These are phyloP conservation scores for Candida krabiensis DNA, from an alignment of 805 yeast genomes.

Conservation along the genomic window DNA sequence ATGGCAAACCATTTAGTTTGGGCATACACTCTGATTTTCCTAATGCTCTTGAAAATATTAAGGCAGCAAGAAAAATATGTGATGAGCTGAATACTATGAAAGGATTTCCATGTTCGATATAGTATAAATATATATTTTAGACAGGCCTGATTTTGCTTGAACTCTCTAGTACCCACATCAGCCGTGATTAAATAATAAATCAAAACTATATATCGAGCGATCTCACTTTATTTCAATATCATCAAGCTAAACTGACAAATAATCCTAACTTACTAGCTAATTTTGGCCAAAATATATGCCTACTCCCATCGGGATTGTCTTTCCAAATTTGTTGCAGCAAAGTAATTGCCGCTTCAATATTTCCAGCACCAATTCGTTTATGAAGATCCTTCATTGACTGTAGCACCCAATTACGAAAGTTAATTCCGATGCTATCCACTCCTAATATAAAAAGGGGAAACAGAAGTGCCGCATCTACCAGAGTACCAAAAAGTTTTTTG, in stretches of 20 bases:
- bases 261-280: not conserved
- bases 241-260: constrained; percentile 2
- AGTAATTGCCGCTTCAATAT: not conserved
- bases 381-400: not conserved
- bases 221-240: too few species aligned
- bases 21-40: constrained; percentile 35
- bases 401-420: constrained; percentile 1
- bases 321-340: not conserved
- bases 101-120: constrained; percentile 1
- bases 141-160: too few species aligned
- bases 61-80: constrained; percentile 24
- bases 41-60: constrained; percentile 28
- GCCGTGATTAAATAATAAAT: too few species aligned
- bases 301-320: constrained; percentile 1
- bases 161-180: too few species aligned
- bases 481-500: not conserved
- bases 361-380: constrained; percentile 1
- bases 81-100: constrained; percentile 17
- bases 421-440: not conserved
- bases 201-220: too few species aligned
- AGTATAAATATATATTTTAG: too few species aligned
- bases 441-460: constrained; percentile 1
- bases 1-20: constrained; percentile 23
- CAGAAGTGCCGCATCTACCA: constrained; percentile 2
- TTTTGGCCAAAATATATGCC: constrained; percentile 1